Percentiles rank a stretch among this genome's conserved stretches.
Conservation (phyloP, 2,329 filamentous ascomycete genomes). For the Phyllosticta citriasiana region DNA sequence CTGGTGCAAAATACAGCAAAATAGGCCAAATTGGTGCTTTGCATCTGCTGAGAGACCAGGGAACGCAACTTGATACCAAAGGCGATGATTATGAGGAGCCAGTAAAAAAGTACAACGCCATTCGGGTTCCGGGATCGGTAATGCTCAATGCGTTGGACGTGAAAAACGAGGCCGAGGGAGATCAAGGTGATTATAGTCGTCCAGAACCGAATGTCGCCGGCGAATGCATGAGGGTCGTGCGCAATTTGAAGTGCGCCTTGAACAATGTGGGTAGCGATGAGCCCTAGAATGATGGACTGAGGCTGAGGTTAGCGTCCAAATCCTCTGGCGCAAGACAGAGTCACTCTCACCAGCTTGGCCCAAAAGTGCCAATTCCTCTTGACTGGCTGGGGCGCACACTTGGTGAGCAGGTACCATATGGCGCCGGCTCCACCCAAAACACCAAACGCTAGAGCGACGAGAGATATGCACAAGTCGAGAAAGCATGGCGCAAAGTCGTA, state of each 20-base stretch:
- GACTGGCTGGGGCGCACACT: constrained; percentile 55
- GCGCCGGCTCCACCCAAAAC: constrained; percentile 67
- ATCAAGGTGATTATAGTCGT: constrained; percentile 61
- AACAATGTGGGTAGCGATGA: constrained; percentile 57
- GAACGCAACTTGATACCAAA: constrained; percentile 78
- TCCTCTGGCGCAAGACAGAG: background rate
- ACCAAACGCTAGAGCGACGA: constrained; percentile 63
- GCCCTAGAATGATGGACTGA: constrained; percentile 53
- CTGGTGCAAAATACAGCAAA: constrained; percentile 68
- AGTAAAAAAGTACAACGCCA: constrained; percentile 83
- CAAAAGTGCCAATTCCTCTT: constrained; percentile 89
- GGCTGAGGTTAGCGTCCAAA: background rate
- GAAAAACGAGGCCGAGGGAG: constrained; percentile 64
- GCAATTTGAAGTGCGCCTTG: constrained; percentile 70
- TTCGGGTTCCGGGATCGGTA: constrained; percentile 74
- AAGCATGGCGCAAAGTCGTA: constrained; percentile 98
- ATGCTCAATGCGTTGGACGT: constrained; percentile 80
- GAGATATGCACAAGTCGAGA: constrained; percentile 78
- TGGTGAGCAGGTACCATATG: constrained; percentile 67
- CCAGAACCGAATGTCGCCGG: constrained; percentile 77
- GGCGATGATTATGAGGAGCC: constrained; percentile 73
- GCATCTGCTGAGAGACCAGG: constrained; percentile 66
- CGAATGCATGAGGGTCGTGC: constrained; percentile 60
- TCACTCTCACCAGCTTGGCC: constrained; percentile 65
- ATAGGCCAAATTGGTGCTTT: constrained; percentile 56